Conservation (phyloP, 2,329 filamentous ascomycete species). For the Phoma herbarum region DNA sequence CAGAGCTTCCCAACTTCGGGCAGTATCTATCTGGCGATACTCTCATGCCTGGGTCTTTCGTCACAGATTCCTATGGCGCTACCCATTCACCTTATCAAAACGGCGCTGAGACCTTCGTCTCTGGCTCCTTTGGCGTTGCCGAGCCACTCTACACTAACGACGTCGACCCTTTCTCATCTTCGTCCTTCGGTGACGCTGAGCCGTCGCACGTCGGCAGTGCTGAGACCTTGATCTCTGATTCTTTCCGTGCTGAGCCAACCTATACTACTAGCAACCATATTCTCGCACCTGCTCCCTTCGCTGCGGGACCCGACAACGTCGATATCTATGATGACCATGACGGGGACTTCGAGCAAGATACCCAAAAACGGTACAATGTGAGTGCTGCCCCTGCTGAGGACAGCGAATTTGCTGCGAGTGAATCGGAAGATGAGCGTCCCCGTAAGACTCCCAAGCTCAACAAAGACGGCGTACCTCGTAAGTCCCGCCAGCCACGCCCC, state of each 20-base stretch:
- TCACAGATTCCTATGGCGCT: background rate
- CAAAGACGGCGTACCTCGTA: slow-evolving; percentile 40
- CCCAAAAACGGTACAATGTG: slow-evolving; percentile 8
- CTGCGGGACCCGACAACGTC: background rate
- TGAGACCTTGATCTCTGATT: background rate
- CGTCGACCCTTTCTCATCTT: background rate
- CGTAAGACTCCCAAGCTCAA: slow-evolving; percentile 37
- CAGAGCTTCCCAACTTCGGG: background rate
- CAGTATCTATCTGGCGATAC: slow-evolving; percentile 3
- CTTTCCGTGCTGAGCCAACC: background rate
- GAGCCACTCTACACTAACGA: background rate
- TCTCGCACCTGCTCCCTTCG: background rate
- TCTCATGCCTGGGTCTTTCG: background rate
- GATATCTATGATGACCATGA: background rate
- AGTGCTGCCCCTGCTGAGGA: slow-evolving; percentile 25
- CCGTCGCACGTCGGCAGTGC: background rate
- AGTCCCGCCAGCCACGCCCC: slow-evolving; percentile 41
- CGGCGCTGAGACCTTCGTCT: background rate
- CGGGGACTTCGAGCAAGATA: background rate
- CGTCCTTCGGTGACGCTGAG: background rate
- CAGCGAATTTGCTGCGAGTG: slow-evolving; percentile 28
- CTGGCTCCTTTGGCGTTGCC: background rate
- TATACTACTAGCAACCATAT: background rate
- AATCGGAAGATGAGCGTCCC: slow-evolving; percentile 21
- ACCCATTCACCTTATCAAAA: background rate